Evolutionary conservation across 148 eudicot species (phyloP).

Genomic region (Vaccinium vitisidaea): DNA sequence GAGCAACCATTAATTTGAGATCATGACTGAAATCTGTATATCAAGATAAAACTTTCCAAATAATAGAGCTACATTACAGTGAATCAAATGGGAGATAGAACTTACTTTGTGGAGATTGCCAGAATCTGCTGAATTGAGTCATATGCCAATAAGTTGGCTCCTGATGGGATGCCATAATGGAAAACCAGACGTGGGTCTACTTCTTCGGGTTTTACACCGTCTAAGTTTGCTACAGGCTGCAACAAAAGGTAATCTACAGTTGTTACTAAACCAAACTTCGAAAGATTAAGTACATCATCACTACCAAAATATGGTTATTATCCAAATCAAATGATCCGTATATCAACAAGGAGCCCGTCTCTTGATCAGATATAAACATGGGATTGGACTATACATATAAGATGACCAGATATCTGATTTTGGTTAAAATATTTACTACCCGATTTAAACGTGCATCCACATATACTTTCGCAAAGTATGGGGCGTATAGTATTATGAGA

Average conservation of each 20-base stretch:
- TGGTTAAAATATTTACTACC: not conserved
- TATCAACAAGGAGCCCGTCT: not conserved
- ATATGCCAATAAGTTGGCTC: slow-evolving; percentile 55
- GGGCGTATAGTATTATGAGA: not conserved
- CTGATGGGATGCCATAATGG: slow-evolving; percentile 85
- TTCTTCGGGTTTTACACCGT: slow-evolving; percentile 64
- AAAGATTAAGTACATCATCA: not conserved
- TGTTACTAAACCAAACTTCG: not conserved
- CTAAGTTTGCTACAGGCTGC: slow-evolving; percentile 68
- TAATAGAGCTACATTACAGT: not conserved
- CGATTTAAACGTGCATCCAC: not conserved
- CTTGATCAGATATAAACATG: not conserved
- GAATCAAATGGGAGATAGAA: slow-evolving; percentile 5
- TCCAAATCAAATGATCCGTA: not conserved
- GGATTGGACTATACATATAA: not conserved
- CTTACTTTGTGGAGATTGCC: slow-evolving; percentile 81
- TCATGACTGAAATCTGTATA: not conserved
- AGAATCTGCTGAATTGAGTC: slow-evolving; percentile 79
- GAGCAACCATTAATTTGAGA: not conserved
- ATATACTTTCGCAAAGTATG: not conserved
- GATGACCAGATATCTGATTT: not conserved
- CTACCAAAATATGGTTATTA: not conserved
- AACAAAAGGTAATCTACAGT: slow-evolving; percentile 9
- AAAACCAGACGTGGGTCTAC: slow-evolving; percentile 61
- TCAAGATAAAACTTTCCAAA: not conserved